These are phyloP conservation scores for Tolypocladium cylindrosporum DNA, from an alignment of 2,329 filamentous ascomycete species.

Conservation along the genomic window DNA sequence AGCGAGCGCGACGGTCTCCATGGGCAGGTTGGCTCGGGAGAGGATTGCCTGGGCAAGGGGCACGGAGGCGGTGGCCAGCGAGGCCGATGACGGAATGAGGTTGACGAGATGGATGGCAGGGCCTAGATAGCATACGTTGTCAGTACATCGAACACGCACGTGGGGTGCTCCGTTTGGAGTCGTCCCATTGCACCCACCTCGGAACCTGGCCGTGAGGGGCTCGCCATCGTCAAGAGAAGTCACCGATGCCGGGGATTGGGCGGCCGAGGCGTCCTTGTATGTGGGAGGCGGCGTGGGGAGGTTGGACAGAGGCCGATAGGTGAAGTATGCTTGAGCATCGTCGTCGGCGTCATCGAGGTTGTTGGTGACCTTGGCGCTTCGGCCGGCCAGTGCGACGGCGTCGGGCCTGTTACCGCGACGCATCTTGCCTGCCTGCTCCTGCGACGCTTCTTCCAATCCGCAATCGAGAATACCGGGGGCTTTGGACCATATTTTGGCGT, in stretches of 20 bases:
- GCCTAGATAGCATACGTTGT: constrained; percentile 28
- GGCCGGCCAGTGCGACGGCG: not conserved
- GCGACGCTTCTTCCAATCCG: constrained; percentile 2
- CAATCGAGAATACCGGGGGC: not conserved
- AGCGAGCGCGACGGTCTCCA: constrained; percentile 53
- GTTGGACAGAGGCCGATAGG: constrained; percentile 58
- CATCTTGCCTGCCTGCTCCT: constrained; percentile 3
- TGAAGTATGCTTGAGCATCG: constrained; percentile 46
- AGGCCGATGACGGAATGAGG: constrained; percentile 54
- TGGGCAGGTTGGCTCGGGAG: constrained; percentile 43
- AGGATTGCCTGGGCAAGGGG: constrained; percentile 51
- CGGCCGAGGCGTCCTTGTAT: constrained; percentile 30
- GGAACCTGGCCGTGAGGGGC: constrained; percentile 25
- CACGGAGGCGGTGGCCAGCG: constrained; percentile 47
- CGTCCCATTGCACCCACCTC: constrained; percentile 20
- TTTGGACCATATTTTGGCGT: constrained; percentile 6
- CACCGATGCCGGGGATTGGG: constrained; percentile 27
- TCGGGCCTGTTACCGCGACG: not conserved
- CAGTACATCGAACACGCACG: not conserved
- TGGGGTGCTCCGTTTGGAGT: not conserved
- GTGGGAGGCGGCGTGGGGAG: constrained; percentile 57
- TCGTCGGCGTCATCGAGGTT: constrained; percentile 15
- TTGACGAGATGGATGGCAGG: constrained; percentile 57
- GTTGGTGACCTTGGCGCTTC: not conserved
- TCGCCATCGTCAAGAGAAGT: constrained; percentile 34